Evolutionary conservation across 2,329 filamentous ascomycete species (phyloP).

Genomic region (Sordariomycetes sp.): DNA sequence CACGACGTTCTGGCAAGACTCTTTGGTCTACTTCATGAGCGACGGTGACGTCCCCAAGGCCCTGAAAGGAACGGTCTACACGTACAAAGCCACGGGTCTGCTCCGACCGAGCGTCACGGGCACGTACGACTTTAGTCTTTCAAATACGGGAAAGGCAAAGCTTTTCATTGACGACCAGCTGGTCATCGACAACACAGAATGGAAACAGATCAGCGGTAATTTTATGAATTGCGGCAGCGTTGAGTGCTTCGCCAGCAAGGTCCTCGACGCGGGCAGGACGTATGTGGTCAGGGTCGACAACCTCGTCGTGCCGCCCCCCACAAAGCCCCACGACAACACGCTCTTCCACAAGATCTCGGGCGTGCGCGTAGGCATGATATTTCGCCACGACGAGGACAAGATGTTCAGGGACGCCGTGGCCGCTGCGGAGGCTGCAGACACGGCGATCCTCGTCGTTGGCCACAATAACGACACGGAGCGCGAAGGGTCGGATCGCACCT

Average conservation of each 20-base stretch:
- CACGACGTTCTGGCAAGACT: slow-evolving; percentile 8
- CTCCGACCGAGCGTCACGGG: slow-evolving; percentile 49
- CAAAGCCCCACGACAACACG: slow-evolving; percentile 11
- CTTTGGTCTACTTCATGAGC: slow-evolving; percentile 11
- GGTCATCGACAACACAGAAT: slow-evolving; percentile 57
- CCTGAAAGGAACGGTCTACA: background rate
- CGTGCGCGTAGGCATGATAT: slow-evolving; percentile 7
- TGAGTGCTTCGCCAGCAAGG: slow-evolving; percentile 4
- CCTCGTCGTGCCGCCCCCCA: slow-evolving; percentile 8
- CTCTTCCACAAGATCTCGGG: slow-evolving; percentile 12
- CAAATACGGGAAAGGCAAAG: slow-evolving; percentile 55
- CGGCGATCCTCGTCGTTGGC: no score
- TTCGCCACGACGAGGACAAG: no score
- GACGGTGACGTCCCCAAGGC: slow-evolving; percentile 45
- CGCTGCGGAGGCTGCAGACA: no score
- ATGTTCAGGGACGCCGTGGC: background rate
- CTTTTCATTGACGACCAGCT: slow-evolving; percentile 50
- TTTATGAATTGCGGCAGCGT: slow-evolving; percentile 11
- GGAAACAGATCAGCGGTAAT: slow-evolving; percentile 53
- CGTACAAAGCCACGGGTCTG: slow-evolving; percentile 39
- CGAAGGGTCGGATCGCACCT: no score
- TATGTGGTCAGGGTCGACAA: slow-evolving; percentile 10
- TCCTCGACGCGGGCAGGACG: slow-evolving; percentile 5
- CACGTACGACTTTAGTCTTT: slow-evolving; percentile 57
- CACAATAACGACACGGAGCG: no score